phyloP scores from a whole-genome alignment of 345 rosid species.

The Camelina laxa region DNA sequence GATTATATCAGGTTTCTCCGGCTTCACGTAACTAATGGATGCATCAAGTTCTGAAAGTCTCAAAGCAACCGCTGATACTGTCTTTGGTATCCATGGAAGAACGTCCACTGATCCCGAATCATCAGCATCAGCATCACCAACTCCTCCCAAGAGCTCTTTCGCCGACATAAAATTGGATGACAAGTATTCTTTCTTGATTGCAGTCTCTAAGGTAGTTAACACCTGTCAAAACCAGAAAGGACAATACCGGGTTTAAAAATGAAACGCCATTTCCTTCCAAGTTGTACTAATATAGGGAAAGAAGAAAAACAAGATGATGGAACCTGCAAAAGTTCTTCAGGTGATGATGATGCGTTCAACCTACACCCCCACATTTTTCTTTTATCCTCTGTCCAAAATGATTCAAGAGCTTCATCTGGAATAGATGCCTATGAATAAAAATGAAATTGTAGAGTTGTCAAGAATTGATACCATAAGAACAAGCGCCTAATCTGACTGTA shows the following conservation, averaged over 20 bases:
- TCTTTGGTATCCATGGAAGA: slow-evolving; percentile 98
- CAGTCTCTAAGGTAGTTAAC: slow-evolving; percentile 74
- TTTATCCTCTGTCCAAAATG: slow-evolving; percentile 67
- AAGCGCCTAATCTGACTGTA: neutral
- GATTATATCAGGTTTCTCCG: slow-evolving; percentile 58
- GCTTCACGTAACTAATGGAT: slow-evolving; percentile 59
- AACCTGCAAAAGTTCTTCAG: slow-evolving; percentile 83
- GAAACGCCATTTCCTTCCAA: neutral
- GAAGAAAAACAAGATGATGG: neutral
- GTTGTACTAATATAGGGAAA: slow-evolving; percentile 12
- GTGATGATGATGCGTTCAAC: slow-evolving; percentile 61
- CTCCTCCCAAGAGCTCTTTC: slow-evolving; percentile 68
- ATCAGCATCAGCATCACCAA: slow-evolving; percentile 43
- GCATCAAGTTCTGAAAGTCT: slow-evolving; percentile 87
- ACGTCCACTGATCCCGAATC: slow-evolving; percentile 54
- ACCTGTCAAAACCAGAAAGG: slow-evolving; percentile 51
- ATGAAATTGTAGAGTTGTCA: slow-evolving; percentile 21
- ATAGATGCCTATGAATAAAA: slow-evolving; percentile 60
- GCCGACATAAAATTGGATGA: slow-evolving; percentile 68
- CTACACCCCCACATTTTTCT: slow-evolving; percentile 66
- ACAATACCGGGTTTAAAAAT: slow-evolving; percentile 1
- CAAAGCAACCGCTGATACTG: slow-evolving; percentile 79
- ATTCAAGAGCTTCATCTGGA: slow-evolving; percentile 80
- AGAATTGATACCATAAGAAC: slow-evolving; percentile 18
- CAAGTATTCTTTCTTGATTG: slow-evolving; percentile 65